phyloP scores from a whole-genome alignment of 192 early-diverging fungal genomes.

The Chytriomyces hyalinus region DNA sequence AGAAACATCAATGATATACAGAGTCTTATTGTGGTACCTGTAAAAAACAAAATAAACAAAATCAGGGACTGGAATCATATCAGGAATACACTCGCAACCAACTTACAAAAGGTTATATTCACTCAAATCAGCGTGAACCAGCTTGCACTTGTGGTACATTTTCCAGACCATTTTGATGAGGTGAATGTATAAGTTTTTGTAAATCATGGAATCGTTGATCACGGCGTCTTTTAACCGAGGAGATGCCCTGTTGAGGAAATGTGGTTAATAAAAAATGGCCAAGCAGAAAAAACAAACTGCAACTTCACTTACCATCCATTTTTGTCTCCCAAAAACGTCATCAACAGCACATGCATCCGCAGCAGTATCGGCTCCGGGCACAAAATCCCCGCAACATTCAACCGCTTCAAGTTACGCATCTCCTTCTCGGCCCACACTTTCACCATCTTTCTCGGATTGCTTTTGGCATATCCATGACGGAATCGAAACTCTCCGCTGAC shows the following conservation, averaged over 20 bases:
- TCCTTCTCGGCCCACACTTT: conserved; percentile 99
- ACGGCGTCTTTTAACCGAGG: conserved; percentile 93
- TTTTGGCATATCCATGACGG: conserved; percentile 90
- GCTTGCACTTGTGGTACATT: conserved; percentile 87
- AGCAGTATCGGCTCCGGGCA: conserved; percentile 88
- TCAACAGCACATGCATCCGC: conserved; percentile 92
- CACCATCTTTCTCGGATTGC: conserved; percentile 98
- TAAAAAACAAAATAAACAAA: neutral
- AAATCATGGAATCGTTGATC: conserved; percentile 70
- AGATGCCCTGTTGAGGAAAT: conserved; percentile 67
- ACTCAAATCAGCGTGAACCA: conserved; percentile 98
- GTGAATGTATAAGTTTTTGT: conserved; percentile 80
- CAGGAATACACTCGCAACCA: neutral
- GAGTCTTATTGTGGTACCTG: conserved; percentile 75
- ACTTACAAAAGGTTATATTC: conserved; percentile 95
- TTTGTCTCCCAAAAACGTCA: conserved; percentile 91
- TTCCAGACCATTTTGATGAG: conserved; percentile 85
- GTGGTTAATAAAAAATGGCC: neutral
- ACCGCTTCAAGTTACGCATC: conserved; percentile 95
- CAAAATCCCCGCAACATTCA: conserved; percentile 82
- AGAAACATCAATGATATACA: conserved; percentile 97
- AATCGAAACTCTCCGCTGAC: conserved; percentile 95
- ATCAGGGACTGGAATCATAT: neutral
- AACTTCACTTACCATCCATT: conserved; percentile 72
- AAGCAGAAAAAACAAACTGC: neutral